phyloP scores from a whole-genome alignment of 2,329 filamentous ascomycete genomes.

The Lecanicillium sp. region DNA sequence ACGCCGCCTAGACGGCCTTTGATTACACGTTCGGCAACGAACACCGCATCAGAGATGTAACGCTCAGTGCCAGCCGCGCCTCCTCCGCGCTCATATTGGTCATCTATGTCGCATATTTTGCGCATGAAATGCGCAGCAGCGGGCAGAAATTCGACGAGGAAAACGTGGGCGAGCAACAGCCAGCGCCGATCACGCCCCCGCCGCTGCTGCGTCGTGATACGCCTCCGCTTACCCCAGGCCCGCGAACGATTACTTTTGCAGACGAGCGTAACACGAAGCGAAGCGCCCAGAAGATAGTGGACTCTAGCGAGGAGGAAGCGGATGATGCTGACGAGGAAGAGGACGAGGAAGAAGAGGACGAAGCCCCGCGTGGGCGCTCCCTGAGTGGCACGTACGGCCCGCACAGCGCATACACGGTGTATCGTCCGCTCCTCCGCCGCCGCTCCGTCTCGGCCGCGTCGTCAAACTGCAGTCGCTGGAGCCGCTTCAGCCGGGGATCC shows the following conservation, averaged over 20 bases:
- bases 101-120: constrained; percentile 66
- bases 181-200: constrained; percentile 27
- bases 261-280: constrained; percentile 3
- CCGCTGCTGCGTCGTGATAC: background rate
- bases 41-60: constrained; percentile 50
- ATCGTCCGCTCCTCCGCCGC: constrained; percentile 17
- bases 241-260: constrained; percentile 21
- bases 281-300: too few species aligned
- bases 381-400: background rate
- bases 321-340: background rate
- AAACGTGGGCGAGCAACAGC: constrained; percentile 43
- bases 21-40: constrained; percentile 48
- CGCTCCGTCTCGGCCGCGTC: constrained; percentile 22
- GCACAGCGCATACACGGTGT: constrained; percentile 14
- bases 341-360: too few species aligned
- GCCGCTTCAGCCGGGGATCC: constrained; percentile 20
- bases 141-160: constrained; percentile 59
- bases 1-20: constrained; percentile 32
- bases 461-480: constrained; percentile 16
- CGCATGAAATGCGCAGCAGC: constrained; percentile 71
- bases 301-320: too few species aligned
- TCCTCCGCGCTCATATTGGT: constrained; percentile 69
- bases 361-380: background rate
- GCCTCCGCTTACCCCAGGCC: constrained; percentile 5
- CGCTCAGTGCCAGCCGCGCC: constrained; percentile 68